phyloP scores from a whole-genome alignment of 2,329 filamentous ascomycete genomes.

The Coniochaeta hoffmannii region DNA sequence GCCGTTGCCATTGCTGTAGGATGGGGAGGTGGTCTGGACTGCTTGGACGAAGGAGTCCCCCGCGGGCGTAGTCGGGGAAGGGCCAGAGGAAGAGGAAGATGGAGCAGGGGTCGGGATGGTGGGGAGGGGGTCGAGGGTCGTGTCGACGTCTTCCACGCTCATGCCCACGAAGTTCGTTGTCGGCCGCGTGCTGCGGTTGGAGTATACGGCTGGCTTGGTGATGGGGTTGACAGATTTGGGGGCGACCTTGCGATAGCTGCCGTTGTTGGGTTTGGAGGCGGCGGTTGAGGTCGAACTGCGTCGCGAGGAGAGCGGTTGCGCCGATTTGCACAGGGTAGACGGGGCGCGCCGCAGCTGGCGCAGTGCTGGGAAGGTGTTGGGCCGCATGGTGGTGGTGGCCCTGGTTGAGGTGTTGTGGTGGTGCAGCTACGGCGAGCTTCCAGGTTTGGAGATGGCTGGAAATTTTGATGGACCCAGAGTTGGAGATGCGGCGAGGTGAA shows the following conservation, averaged over 20 bases:
- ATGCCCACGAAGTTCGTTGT: slow-evolving; percentile 18
- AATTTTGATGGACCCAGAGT: slow-evolving; percentile 5
- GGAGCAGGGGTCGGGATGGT: slow-evolving; percentile 4
- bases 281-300: neutral
- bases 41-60: slow-evolving; percentile 1
- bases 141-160: slow-evolving; percentile 23
- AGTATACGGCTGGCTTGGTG: neutral
- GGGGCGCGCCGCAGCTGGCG: slow-evolving; percentile 9
- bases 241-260: neutral
- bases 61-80: slow-evolving; percentile 10
- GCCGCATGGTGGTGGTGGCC: slow-evolving; percentile 12
- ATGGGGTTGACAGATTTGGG: neutral
- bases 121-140: slow-evolving; percentile 6
- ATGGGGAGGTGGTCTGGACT: slow-evolving; percentile 6
- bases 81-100: slow-evolving; percentile 11
- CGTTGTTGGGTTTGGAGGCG: neutral
- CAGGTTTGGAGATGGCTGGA: slow-evolving; percentile 1
- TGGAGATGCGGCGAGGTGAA: neutral
- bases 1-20: slow-evolving; percentile 13
- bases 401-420: slow-evolving; percentile 5
- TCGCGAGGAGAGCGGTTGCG: neutral
- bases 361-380: slow-evolving; percentile 13
- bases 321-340: neutral
- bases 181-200: slow-evolving; percentile 19
- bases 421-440: neutral